Percentiles rank a stretch among this genome's conserved stretches.
Conservation (phyloP, 1,139 yeast genomes). For the Pichia norvegensis region DNA sequence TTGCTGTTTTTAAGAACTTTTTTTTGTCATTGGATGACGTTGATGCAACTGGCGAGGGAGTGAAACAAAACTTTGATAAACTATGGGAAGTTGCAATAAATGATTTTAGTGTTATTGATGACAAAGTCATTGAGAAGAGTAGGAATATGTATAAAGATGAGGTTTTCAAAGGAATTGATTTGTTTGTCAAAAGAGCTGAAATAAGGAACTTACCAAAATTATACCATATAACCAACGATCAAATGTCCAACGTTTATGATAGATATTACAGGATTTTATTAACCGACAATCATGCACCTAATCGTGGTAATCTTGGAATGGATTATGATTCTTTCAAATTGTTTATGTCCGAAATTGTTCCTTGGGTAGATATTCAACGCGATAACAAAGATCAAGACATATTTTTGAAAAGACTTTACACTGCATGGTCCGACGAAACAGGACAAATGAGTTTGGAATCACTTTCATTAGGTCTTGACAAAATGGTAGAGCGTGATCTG, state of each 20-base stretch:
- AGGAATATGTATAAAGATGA: conserved; percentile 67
- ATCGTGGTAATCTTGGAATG: conserved; percentile 46
- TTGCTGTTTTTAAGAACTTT: conserved; percentile 74
- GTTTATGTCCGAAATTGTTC: conserved; percentile 75
- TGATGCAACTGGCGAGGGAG: conserved; percentile 52
- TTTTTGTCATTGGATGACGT: conserved; percentile 73
- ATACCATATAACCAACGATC: conserved; percentile 46
- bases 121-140: conserved; percentile 60
- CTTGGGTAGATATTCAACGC: conserved; percentile 51
- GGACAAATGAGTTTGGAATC: conserved; percentile 58
- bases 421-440: conserved; percentile 35
- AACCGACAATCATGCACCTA: conserved; percentile 59
- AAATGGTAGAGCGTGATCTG: conserved; percentile 61
- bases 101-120: conserved; percentile 77
- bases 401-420: conserved; percentile 58
- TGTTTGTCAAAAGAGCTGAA: conserved; percentile 88
- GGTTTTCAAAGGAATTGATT: conserved; percentile 77
- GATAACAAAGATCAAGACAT: conserved; percentile 29
- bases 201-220: conserved; percentile 76
- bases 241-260: conserved; percentile 71
- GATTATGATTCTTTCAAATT: conserved; percentile 61
- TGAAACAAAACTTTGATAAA: conserved; percentile 81
- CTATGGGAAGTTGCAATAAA: conserved; percentile 85
- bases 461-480: conserved; percentile 65
- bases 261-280: conserved; percentile 66